A percentile compares a stretch with the other conserved stretches of the same genome.
phyloP scores from a whole-genome alignment of 768 basidiomycete genomes.

The Arthromyces matolae region DNA sequence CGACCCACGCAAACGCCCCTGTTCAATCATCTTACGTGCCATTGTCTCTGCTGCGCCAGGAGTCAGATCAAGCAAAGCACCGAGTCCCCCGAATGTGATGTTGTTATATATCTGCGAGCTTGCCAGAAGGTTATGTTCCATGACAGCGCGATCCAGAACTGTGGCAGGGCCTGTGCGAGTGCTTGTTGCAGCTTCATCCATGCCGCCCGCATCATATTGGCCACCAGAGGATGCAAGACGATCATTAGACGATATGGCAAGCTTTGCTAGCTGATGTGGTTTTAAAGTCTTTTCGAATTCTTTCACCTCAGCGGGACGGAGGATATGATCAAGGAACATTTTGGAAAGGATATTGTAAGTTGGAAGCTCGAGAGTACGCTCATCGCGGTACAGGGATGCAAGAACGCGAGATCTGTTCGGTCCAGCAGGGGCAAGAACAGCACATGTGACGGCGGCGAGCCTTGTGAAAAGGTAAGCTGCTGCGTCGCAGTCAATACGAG shows the following conservation, averaged over 20 bases:
- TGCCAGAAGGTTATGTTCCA: slow-evolving; percentile 97
- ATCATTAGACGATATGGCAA: slow-evolving; percentile 81
- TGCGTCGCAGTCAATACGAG: background rate
- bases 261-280: slow-evolving; percentile 92
- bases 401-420: slow-evolving; percentile 93
- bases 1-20: slow-evolving; percentile 86
- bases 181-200: slow-evolving; percentile 54
- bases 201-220: slow-evolving; percentile 55
- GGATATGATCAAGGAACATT: slow-evolving; percentile 98
- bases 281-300: slow-evolving; percentile 85
- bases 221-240: slow-evolving; percentile 67
- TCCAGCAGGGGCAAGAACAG: slow-evolving; percentile 94
- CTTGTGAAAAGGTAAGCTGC: slow-evolving; percentile 33
- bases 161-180: slow-evolving; percentile 90
- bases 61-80: slow-evolving; percentile 82
- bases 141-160: slow-evolving; percentile 93
- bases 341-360: slow-evolving; percentile 91
- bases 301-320: slow-evolving; percentile 84
- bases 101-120: slow-evolving; percentile 98
- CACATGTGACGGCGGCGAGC: slow-evolving; percentile 90
- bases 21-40: slow-evolving; percentile 98
- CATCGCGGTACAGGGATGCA: slow-evolving; percentile 91
- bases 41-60: slow-evolving; percentile 95
- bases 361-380: slow-evolving; percentile 75
- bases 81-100: slow-evolving; percentile 93